phyloP scores from a whole-genome alignment of 1,139 yeast species.

The Yamadazyma triangularis region DNA sequence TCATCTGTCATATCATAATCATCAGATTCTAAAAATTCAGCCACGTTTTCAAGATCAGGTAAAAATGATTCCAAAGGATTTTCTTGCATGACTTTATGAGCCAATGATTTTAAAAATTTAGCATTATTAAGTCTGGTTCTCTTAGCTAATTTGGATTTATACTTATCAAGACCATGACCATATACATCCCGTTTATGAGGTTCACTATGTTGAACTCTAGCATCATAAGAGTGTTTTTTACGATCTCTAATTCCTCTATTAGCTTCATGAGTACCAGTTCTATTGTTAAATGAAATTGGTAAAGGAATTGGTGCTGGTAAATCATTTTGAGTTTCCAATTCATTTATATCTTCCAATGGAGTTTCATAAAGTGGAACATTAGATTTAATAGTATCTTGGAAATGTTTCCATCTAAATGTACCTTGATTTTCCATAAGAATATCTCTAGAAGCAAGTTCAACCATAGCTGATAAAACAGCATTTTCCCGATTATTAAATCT shows the following conservation, averaged over 20 bases:
- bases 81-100: conserved; percentile 41
- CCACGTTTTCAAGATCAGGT: conserved; percentile 55
- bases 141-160: conserved; percentile 40
- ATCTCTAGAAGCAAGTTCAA: conserved; percentile 69
- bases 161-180: conserved; percentile 70
- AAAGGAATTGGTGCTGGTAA: conserved; percentile 33
- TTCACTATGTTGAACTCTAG: conserved; percentile 66
- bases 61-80: conserved; percentile 40
- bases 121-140: conserved; percentile 52
- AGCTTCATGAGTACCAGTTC: conserved; percentile 74
- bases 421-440: conserved; percentile 45
- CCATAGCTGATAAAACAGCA: conserved; percentile 56
- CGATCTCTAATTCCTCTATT: conserved; percentile 81
- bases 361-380: conserved; percentile 18
- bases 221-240: conserved; percentile 75
- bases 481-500: conserved; percentile 29
- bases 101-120: conserved; percentile 51
- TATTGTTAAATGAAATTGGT: conserved; percentile 73
- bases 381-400: conserved; percentile 18
- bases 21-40: conserved; percentile 49
- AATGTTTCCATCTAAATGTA: conserved; percentile 48
- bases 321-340: conserved; percentile 24
- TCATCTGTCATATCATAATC: conserved; percentile 32
- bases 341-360: conserved; percentile 23
- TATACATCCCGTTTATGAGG: conserved; percentile 67